Evolutionary conservation across 164 flowering plant species (phyloP), one percentile per base, ranked within the genome.

Genomic region (Aristolochia californica): DNA sequence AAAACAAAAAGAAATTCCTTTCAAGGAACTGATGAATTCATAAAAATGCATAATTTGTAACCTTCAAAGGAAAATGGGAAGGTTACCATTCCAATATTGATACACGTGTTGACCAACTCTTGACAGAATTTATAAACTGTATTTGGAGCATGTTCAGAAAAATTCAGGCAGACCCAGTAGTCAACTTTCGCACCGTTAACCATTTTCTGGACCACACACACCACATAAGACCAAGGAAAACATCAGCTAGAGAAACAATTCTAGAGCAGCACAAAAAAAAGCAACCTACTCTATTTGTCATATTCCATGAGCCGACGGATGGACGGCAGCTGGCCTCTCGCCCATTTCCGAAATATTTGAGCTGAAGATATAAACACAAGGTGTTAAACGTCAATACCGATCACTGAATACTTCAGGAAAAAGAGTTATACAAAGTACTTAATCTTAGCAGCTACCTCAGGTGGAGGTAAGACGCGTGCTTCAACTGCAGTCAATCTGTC

Each of bases 261-360:
- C 26, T 12, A 51, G 14, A 51, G 15, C 15, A 20, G 14, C 54
- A 51, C 11, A 47, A 51, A 1, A 15, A 20, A 26, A 13, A 51
- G 22, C 15, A 7, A 22, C 5, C 44, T 47, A 89, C 99, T 83
- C 81, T 78, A 59, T 84, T 68, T 0, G 81, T 90, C 99, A 93
- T 90, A 30, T 90, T 93, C 99, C 99, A 93, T 20, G 77, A 81
- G 0, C 99, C 99, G n/a, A 78, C 72, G 8, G 63, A 50, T 2
- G 99, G 99, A 34, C 71, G 70, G 26, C 80, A 76, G 21, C 25
- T 60, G 9, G 50, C 9, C 24, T 84, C 85, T 22, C 58, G 61
- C 2, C 98, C 91, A 45, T 64, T 58, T 0, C 73, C 80, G 70
- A 82, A 84, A 58, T 89, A 93, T 58, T 74, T 77, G 12, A 93